phyloP scores from a whole-genome alignment of 352 stramenopile species.

The Pythium aristosporum region DNA sequence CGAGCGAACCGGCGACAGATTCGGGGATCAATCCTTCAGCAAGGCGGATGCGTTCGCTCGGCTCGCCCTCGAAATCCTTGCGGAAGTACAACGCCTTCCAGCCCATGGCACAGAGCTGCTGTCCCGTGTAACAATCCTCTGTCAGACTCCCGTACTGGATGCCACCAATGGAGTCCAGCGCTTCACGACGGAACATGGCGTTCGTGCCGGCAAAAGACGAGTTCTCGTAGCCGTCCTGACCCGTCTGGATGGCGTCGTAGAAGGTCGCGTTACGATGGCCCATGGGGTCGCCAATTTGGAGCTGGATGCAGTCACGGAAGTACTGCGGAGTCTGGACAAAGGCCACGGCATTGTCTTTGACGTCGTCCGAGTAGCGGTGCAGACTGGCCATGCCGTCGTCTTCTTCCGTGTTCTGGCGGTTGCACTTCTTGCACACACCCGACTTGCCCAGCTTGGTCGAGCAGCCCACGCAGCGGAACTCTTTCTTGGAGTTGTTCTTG shows the following conservation, averaged over 20 bases:
- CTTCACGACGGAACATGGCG: conserved; percentile 51
- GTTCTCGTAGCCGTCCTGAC: conserved; percentile 48
- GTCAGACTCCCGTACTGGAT: conserved; percentile 55
- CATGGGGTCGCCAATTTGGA: conserved; percentile 46
- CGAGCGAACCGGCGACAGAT: conserved; percentile 36
- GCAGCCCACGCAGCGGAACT: conserved; percentile 37
- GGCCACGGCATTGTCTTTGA: conserved; percentile 42
- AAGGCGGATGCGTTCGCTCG: conserved; percentile 42
- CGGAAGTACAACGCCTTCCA: conserved; percentile 52
- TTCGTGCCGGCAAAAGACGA: conserved; percentile 51
- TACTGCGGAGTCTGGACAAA: conserved; percentile 52
- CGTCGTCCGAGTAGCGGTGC: conserved; percentile 38
- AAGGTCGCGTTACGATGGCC: conserved; percentile 48
- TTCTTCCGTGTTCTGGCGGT: conserved; percentile 19
- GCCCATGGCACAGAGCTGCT: conserved; percentile 39
- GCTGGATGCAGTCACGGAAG: conserved; percentile 42
- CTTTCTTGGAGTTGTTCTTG: conserved; percentile 29
- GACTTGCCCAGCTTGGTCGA: conserved; percentile 31
- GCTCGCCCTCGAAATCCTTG: conserved; percentile 48
- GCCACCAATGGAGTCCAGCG: conserved; percentile 45
- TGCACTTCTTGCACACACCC: conserved; percentile 39
- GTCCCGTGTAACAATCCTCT: conserved; percentile 50
- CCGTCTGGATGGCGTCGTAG: conserved; percentile 46
- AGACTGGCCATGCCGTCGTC: conserved; percentile 26
- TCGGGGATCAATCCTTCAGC: conserved; percentile 46